Evolutionary conservation across 225 moss, liverwort and hornwort genomes (phyloP), one percentile per base, ranked within the genome.

Genomic region (Marchantia paleacea): DNA sequence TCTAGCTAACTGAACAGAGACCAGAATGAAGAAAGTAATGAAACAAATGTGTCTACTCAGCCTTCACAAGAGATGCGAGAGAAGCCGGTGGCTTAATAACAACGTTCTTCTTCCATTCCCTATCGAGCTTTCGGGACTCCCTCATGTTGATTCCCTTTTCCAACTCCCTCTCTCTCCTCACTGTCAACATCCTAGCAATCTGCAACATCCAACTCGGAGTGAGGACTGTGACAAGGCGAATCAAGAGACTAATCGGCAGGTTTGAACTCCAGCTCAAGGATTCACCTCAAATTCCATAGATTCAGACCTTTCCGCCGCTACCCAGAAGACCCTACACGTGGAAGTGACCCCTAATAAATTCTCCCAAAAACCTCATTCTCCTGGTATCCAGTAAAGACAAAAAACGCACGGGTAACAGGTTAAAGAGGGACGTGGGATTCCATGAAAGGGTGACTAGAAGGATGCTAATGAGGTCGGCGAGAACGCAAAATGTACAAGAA

Each of bases 101-200:
- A 76, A 90, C 88, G 79, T 84, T 94, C 82, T 87, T 85, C 91
- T 94, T 93, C 97, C 97, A 97, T 73, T 92, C 89, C 63, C 91
- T 86, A 26, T 97, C 97, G 31, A 97, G 88, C 83, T 97, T 97
- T 84, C 94, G 85, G 10, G 97, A 97, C 73, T 94, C 92, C 80
- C 97, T 90, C 83, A 88, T 68, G 0, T 73, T 87, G 63, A 97
- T 82, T 48, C 92, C 97, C 53, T 85, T 83, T 53, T 91, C 97
- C 12, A 97, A 74, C 79, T 97, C 97, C 85, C 97, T 90, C 84
- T 97, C 97, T 13, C 97, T 88, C 47, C 88, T 86, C 15, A 97
- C 82, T 1, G 97, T 97, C 82, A 97, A 28, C 97, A 97, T 97
- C 87, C 97, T 86, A 24, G 97, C 93, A 88, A 97, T 87, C 97